Conservation (phyloP, 345 rosid genomes). For the Citrus medica region DNA sequence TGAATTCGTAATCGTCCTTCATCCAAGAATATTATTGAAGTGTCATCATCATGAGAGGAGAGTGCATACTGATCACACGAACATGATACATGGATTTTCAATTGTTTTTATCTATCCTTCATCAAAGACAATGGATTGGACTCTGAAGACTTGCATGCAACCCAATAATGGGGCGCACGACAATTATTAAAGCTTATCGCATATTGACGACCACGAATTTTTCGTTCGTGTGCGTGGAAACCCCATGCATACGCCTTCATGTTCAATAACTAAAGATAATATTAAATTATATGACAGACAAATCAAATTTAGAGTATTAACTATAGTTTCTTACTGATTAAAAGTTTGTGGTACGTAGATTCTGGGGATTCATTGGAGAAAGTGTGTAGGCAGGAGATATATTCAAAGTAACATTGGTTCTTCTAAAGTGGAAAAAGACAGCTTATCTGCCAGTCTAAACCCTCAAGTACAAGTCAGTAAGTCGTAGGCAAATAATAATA, state of each 20-base stretch:
- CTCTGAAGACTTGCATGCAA: background rate
- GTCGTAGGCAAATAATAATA: too few species aligned
- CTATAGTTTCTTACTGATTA: background rate
- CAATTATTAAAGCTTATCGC: background rate
- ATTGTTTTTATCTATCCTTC: background rate
- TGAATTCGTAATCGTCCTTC: slow-evolving; percentile 2
- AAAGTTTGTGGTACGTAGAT: background rate
- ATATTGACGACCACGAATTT: background rate
- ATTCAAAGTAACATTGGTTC: background rate
- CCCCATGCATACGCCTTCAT: slow-evolving; percentile 2
- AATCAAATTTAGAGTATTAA: too few species aligned
- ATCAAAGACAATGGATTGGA: background rate
- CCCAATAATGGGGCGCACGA: background rate
- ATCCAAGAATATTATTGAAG: slow-evolving; percentile 14
- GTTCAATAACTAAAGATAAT: background rate
- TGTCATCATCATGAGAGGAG: background rate
- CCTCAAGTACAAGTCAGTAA: background rate
- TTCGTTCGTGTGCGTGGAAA: background rate
- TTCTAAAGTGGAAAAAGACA: background rate
- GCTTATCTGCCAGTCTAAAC: background rate
- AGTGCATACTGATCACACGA: background rate
- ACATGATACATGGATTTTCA: background rate
- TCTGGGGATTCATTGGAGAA: background rate
- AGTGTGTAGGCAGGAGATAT: background rate
- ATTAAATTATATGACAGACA: too few species aligned